Conservation (phyloP, 2,329 filamentous ascomycete genomes). For the Penicillium sp. region DNA sequence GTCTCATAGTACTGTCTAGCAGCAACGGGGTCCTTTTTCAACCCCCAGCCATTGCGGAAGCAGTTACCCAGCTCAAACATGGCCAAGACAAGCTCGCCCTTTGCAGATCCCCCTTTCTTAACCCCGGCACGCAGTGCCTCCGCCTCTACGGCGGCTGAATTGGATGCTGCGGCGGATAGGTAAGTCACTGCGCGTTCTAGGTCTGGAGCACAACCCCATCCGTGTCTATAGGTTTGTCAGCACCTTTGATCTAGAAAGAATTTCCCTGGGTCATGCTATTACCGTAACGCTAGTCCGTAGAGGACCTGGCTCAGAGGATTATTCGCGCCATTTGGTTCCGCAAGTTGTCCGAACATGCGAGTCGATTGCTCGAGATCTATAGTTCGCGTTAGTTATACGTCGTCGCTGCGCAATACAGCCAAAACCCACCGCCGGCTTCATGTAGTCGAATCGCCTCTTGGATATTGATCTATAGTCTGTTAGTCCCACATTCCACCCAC, state of each 20-base stretch:
- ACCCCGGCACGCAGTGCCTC: conserved; percentile 80
- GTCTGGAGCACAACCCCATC: conserved; percentile 81
- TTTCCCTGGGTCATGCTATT: conserved; percentile 4
- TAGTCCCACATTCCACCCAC: not conserved
- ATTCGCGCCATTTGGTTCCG: conserved; percentile 77
- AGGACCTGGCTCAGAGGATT: conserved; percentile 94
- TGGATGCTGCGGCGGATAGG: conserved; percentile 82
- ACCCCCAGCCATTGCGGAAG: conserved; percentile 93
- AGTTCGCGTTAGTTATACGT: not conserved
- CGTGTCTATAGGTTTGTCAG: conserved; percentile 60
- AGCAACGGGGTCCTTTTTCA: conserved; percentile 77
- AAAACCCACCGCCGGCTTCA: conserved; percentile 62
- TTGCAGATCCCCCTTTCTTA: conserved; percentile 89
- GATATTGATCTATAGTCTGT: conserved; percentile 57
- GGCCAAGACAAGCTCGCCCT: conserved; percentile 91
- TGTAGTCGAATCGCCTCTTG: conserved; percentile 95
- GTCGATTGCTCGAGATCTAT: conserved; percentile 71
- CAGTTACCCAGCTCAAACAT: conserved; percentile 78
- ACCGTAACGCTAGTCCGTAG: conserved; percentile 87
- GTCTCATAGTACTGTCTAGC: conserved; percentile 94
- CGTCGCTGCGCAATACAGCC: not conserved
- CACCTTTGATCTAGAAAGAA: not conserved
- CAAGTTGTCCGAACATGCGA: conserved; percentile 76
- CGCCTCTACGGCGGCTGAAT: conserved; percentile 81
- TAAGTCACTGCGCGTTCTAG: conserved; percentile 72